Evolutionary conservation across 2,329 filamentous ascomycete genomes (phyloP), one percentile per base, ranked within the genome.

Genomic region (Reticulascus tulasneorum): DNA sequence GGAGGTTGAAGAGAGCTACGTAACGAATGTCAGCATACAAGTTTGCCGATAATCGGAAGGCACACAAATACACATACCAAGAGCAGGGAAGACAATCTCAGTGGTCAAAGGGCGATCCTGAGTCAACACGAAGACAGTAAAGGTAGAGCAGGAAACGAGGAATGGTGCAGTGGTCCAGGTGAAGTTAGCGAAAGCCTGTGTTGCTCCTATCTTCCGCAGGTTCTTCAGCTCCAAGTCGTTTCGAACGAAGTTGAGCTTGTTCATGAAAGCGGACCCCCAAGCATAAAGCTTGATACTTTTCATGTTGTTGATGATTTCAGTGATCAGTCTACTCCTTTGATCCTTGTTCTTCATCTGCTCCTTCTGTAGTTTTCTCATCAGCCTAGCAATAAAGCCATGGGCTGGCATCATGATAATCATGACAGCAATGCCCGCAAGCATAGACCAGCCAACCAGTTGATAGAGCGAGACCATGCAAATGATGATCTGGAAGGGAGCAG

Each of bases 281-380:
- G 93, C 93, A 59, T 96, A 98, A 15, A 98, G 77, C 67, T 98
- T 98, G 69, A 98, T 93, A 57, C 89, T 94, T 71, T 98, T 98
- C 86, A 98, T 98, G 65, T 97, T 97, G 71, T 94, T 96, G 55
- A 98, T 72, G 48, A 98, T 98, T 62, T 98, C 93, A 7, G 91
- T 94, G 72, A 97, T 96, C 40, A 98, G 67, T 32, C 91, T 80
- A 29, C 90, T 95, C 55, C 93, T 80, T 24, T 89, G 77, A 54
- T 98, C 93, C 67, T 98, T 98, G 69, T 97, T 97, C 71, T 94
- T 94, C 93, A 98, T 98, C 67, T 98, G 93, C 47, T 82, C 73
- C 63, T 97, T 94, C 58, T 98, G 94, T 51, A 98, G 67, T 27
- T 76, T 88, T 67, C 95, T 96, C 86, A 96, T 96, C 50, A 94